These are phyloP conservation scores for Phoma sp. DNA, from an alignment of 2,329 filamentous ascomycete species.

Conservation along the genomic window DNA sequence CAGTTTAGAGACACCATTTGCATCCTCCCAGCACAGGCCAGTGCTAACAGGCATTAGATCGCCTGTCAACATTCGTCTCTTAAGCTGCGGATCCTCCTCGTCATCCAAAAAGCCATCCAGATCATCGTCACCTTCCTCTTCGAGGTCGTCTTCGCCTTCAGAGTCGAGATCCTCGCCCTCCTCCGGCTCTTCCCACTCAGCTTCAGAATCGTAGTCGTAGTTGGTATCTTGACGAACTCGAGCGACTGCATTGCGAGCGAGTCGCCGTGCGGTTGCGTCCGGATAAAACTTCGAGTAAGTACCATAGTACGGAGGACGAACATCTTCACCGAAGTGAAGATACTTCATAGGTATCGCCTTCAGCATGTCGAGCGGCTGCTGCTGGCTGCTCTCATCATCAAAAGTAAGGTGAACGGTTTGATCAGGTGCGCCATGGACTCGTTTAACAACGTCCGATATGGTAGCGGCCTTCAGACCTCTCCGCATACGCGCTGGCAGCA, in stretches of 20 bases:
- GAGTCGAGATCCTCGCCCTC: constrained; percentile 71
- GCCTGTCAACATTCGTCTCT: constrained; percentile 66
- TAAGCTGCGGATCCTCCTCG: constrained; percentile 69
- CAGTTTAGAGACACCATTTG: constrained; percentile 49
- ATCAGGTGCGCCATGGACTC: constrained; percentile 51
- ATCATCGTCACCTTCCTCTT: constrained; percentile 79
- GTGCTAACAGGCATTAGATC: constrained; percentile 79
- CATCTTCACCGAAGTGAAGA: constrained; percentile 67
- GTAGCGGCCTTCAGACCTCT: constrained; percentile 30
- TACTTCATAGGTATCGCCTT: constrained; percentile 69
- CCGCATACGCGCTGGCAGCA: constrained; percentile 21
- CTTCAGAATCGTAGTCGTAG: constrained; percentile 88
- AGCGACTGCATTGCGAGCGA: constrained; percentile 62
- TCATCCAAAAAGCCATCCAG: constrained; percentile 91
- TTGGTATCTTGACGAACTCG: constrained; percentile 68
- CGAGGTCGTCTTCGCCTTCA: constrained; percentile 71
- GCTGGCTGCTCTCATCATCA: constrained; percentile 30
- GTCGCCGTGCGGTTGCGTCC: constrained; percentile 52
- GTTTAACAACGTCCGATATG: constrained; percentile 52
- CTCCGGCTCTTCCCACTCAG: constrained; percentile 81
- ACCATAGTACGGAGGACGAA: constrained; percentile 73
- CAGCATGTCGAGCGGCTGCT: constrained; percentile 54
- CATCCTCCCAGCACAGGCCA: constrained; percentile 84
- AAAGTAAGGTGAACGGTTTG: constrained; percentile 55
- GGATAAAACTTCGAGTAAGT: constrained; percentile 70